Conservation (phyloP, 2,329 filamentous ascomycete species). For the Tolypocladium endophyticum region DNA sequence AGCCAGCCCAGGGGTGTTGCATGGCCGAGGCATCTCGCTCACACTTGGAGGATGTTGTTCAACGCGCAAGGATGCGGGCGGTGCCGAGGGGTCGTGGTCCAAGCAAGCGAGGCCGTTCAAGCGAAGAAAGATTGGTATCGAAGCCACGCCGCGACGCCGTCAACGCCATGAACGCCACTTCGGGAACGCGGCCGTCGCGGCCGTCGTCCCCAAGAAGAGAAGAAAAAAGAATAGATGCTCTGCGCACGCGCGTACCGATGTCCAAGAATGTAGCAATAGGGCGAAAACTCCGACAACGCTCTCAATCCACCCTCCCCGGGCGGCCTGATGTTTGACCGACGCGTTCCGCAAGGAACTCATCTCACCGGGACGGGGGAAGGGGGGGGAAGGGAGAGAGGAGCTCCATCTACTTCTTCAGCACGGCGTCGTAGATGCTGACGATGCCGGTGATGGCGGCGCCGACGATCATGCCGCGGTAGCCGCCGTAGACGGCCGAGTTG, state of each 20-base stretch:
- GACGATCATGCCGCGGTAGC: constrained; percentile 58
- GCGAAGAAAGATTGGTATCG: constrained; percentile 15
- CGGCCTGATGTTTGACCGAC: neutral
- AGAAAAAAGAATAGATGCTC: constrained; percentile 1
- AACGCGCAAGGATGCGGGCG: neutral
- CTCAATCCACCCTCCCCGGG: neutral
- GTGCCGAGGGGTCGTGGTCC: neutral
- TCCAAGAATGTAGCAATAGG: neutral
- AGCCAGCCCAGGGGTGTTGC: neutral
- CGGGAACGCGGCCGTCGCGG: constrained; percentile 1
- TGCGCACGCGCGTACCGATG: neutral
- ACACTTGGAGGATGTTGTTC: neutral
- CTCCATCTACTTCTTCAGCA: constrained; percentile 48
- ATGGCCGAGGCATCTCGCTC: neutral
- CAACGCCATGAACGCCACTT: constrained; percentile 19
- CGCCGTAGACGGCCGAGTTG: constrained; percentile 57
- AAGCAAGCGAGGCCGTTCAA: neutral
- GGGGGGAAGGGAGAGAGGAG: neutral
- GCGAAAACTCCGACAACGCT: neutral
- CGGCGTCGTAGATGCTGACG: constrained; percentile 67
- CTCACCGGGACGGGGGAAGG: neutral
- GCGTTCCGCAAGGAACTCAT: neutral
- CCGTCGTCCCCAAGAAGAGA: constrained; percentile 2
- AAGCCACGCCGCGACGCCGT: constrained; percentile 17
- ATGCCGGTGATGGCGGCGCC: constrained; percentile 58